A percentile compares a stretch with the other conserved stretches of the same genome.
Conservation (phyloP, 2,329 filamentous ascomycete genomes). For the Penicillium sp. region DNA sequence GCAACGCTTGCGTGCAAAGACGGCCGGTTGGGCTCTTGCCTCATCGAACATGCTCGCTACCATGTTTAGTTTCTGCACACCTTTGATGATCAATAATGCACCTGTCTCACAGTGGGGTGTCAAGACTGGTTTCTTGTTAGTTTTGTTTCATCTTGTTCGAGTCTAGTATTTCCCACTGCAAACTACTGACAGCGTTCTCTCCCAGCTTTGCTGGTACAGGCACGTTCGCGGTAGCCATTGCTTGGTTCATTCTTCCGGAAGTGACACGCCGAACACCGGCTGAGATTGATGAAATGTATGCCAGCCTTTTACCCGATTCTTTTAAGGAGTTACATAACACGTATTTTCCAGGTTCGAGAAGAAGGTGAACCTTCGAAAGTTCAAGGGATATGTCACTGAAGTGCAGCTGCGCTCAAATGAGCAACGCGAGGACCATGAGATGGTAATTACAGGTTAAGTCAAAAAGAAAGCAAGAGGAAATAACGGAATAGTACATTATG, state of each 20-base stretch:
- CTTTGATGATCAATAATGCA: conserved; percentile 47
- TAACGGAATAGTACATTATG: neutral
- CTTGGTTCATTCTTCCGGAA: conserved; percentile 52
- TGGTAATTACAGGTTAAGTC: neutral
- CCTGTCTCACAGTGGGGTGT: conserved; percentile 39
- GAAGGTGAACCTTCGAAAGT: conserved; percentile 36
- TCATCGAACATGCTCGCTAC: conserved; percentile 41
- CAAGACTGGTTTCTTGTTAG: conserved; percentile 46
- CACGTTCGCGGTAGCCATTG: conserved; percentile 29
- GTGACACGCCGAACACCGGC: conserved; percentile 48
- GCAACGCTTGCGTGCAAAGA: conserved; percentile 41
- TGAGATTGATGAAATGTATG: conserved; percentile 48
- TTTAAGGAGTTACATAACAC: neutral
- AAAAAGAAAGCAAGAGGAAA: neutral
- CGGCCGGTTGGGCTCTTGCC: conserved; percentile 40
- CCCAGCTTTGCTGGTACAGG: conserved; percentile 35
- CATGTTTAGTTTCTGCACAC: conserved; percentile 47
- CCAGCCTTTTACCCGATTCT: neutral
- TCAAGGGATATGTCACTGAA: conserved; percentile 36
- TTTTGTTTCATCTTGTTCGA: neutral
- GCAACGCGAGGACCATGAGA: conserved; percentile 14
- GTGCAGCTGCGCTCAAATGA: conserved; percentile 29
- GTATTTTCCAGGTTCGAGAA: conserved; percentile 31
- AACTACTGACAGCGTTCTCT: conserved; percentile 8
- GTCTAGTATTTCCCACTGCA: neutral